Conservation (phyloP, 176 grass and related monocot genomes). For the Triticum timopheevii region DNA sequence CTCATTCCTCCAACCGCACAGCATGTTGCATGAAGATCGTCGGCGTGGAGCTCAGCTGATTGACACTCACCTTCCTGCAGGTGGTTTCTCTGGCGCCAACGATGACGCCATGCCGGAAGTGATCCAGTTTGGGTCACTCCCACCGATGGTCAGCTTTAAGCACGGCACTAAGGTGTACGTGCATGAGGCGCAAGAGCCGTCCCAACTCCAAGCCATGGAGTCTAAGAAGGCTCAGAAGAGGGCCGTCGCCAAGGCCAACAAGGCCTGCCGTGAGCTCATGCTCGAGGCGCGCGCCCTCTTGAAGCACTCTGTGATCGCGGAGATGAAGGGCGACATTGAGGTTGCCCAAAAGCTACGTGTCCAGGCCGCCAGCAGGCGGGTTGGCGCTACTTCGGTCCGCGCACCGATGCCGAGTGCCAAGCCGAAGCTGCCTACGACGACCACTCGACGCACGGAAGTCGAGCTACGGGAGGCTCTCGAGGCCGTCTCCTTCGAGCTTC, state of each 20-base stretch:
- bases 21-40: too few relatives aligned
- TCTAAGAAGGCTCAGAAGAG: neutral
- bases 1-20: too few relatives aligned
- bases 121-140: too few relatives aligned
- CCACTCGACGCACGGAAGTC: neutral
- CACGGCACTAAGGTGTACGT: too few relatives aligned
- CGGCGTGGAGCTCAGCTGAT: too few relatives aligned
- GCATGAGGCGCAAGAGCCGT: too few relatives aligned
- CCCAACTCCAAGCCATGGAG: neutral
- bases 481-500: neutral
- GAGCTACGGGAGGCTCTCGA: neutral
- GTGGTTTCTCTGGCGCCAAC: too few relatives aligned
- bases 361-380: neutral
- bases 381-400: rapidly evolving
- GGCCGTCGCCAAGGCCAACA: neutral
- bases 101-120: too few relatives aligned
- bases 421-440: neutral
- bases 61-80: too few relatives aligned
- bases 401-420: rapidly evolving
- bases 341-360: neutral
- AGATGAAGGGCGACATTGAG: neutral
- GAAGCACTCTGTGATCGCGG: neutral
- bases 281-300: neutral
- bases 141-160: too few relatives aligned
- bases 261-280: neutral